Conservation (phyloP, 768 basidiomycete species). For the Polyporus arcularius region DNA sequence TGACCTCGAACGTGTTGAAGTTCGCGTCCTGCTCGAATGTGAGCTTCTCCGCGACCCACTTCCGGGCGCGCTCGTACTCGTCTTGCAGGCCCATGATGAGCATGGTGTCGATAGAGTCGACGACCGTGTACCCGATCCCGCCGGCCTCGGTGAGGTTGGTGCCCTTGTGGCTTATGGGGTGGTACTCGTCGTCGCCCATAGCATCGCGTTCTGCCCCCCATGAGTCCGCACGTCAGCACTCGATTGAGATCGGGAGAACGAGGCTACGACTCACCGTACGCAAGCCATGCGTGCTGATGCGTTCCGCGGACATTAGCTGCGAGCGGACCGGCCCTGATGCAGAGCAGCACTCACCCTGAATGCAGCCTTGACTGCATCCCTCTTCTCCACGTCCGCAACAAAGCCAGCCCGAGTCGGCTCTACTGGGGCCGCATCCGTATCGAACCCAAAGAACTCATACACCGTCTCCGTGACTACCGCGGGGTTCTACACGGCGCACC, state of each 20-base stretch:
- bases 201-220: conserved; percentile 92
- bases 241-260: conserved; percentile 13
- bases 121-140: conserved; percentile 84
- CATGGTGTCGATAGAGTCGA: conserved; percentile 87
- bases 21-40: conserved; percentile 75
- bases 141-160: conserved; percentile 78
- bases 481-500: conserved; percentile 4
- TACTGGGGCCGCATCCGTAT: neutral
- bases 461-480: conserved; percentile 7
- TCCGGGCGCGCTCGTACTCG: conserved; percentile 75
- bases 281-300: conserved; percentile 77
- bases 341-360: conserved; percentile 60
- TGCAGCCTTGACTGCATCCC: conserved; percentile 72
- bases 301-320: conserved; percentile 11
- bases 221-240: conserved; percentile 16
- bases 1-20: conserved; percentile 91
- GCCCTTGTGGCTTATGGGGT: conserved; percentile 75
- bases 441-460: conserved; percentile 24
- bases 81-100: conserved; percentile 80
- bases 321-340: neutral
- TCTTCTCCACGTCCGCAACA: conserved; percentile 59
- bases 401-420: conserved; percentile 30
- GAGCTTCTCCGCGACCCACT: conserved; percentile 73
- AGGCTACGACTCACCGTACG: conserved; percentile 63
- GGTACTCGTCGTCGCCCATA: conserved; percentile 91